Percentiles rank a stretch among this genome's conserved stretches.
Conservation (phyloP, 192 early-diverging fungal species). For the Backusella parvicylindrica region DNA sequence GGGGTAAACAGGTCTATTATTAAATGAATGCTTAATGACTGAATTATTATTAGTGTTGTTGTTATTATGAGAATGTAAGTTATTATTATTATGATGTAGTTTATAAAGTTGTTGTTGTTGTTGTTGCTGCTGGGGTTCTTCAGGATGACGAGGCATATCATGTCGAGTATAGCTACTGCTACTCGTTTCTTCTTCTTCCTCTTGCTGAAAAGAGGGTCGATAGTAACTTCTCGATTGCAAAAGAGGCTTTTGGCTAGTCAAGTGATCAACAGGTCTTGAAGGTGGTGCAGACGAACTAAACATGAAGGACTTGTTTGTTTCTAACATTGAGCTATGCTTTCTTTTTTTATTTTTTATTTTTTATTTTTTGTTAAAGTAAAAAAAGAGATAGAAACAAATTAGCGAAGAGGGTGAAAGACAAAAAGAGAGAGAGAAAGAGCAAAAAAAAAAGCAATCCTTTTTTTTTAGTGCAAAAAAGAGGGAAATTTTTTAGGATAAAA, state of each 20-base stretch:
- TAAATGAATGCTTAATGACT: not conserved
- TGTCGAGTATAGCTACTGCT: not conserved
- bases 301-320: conserved; percentile 22
- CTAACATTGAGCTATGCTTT: conserved; percentile 10
- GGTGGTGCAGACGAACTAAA: conserved; percentile 13
- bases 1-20: not conserved
- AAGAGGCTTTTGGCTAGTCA: conserved; percentile 3
- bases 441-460: not conserved
- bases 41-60: conserved; percentile 1
- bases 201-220: not conserved
- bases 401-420: not conserved
- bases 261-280: conserved; percentile 6
- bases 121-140: not conserved
- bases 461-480: not conserved
- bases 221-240: conserved; percentile 1
- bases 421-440: not conserved
- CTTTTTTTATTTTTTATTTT: not conserved
- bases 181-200: not conserved
- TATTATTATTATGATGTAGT: conserved; percentile 1
- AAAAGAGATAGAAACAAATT: not conserved
- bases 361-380: not conserved
- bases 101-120: not conserved
- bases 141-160: not conserved
- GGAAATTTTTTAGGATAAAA: conserved; percentile 3
- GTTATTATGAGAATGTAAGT: not conserved